Conservation (phyloP, 148 eudicot species). For the Rhododendron ferrugineum region DNA sequence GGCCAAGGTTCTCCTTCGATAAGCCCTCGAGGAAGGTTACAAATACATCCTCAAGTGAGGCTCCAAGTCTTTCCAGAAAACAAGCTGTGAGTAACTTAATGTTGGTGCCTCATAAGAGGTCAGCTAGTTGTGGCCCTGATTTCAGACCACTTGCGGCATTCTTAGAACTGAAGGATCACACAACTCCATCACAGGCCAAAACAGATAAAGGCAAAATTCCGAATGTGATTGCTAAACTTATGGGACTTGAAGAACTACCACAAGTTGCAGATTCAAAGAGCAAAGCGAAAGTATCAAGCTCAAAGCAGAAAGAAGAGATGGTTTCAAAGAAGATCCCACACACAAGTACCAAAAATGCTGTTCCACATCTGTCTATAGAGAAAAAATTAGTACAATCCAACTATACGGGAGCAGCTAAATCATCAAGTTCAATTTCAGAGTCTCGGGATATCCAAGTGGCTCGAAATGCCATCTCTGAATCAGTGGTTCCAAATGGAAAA, state of each 20-base stretch:
- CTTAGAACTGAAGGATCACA: constrained; percentile 11
- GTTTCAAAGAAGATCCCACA: constrained; percentile 16
- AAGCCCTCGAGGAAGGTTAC: constrained; percentile 35
- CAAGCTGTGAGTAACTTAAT: constrained; percentile 13
- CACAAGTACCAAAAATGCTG: constrained; percentile 17
- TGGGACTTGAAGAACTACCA: constrained; percentile 82
- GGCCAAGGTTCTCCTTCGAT: constrained; percentile 86
- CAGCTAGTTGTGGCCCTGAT: constrained; percentile 45
- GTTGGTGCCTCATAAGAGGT: constrained; percentile 30
- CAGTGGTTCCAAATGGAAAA: constrained; percentile 10
- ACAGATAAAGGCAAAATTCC: constrained; percentile 47
- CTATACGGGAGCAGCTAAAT: constrained; percentile 11
- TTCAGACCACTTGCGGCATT: constrained; percentile 14
- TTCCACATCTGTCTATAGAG: constrained; percentile 4
- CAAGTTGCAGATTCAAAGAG: constrained; percentile 23
- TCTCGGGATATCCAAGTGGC: constrained; percentile 3
- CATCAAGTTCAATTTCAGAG: neutral
- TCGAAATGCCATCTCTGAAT: constrained; percentile 10
- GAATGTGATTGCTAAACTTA: constrained; percentile 79
- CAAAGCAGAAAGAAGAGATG: constrained; percentile 24
- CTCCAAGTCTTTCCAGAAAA: constrained; percentile 18
- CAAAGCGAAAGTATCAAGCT: constrained; percentile 20
- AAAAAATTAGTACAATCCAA: constrained; percentile 21
- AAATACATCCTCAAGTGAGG: constrained; percentile 20
- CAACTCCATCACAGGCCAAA: constrained; percentile 24